Conservation (phyloP, 768 basidiomycete genomes). For the Agrocybe pediades region DNA sequence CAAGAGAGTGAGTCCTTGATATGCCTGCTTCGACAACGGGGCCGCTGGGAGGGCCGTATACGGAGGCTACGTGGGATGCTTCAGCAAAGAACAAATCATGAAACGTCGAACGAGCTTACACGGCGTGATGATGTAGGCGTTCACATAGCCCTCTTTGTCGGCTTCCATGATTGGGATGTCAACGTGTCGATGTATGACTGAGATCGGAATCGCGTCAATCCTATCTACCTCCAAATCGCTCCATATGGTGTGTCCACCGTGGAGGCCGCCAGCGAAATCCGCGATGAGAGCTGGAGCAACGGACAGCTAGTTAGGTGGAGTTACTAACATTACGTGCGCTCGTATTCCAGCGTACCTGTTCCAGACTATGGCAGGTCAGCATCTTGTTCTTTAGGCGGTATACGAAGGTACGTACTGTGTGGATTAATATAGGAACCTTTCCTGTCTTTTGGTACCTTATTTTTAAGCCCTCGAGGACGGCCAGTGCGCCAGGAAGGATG, state of each 20-base stretch:
- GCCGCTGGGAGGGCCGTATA: constrained; percentile 24
- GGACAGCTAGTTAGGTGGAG: not conserved
- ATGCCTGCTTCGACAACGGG: constrained; percentile 26
- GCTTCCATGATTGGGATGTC: constrained; percentile 46
- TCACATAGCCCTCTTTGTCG: constrained; percentile 47
- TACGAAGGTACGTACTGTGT: constrained; percentile 44
- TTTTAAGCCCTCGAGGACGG: constrained; percentile 54
- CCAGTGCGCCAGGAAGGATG: constrained; percentile 39
- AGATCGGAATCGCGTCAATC: constrained; percentile 39
- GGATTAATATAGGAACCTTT: constrained; percentile 47
- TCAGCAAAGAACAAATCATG: not conserved
- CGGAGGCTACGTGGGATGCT: constrained; percentile 13
- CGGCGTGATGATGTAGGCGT: constrained; percentile 46
- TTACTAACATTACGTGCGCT: constrained; percentile 31
- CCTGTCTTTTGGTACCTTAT: constrained; percentile 42
- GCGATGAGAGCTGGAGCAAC: constrained; percentile 34
- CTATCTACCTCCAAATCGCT: constrained; percentile 43
- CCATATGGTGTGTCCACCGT: constrained; percentile 33
- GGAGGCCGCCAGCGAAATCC: constrained; percentile 40
- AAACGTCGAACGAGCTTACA: constrained; percentile 28
- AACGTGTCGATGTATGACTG: constrained; percentile 44
- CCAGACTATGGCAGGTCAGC: not conserved
- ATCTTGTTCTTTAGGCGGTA: not conserved
- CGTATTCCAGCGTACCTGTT: constrained; percentile 36
- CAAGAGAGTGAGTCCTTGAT: constrained; percentile 26